Conservation (phyloP, 768 basidiomycete species). For the Hortiboletus campestris region DNA sequence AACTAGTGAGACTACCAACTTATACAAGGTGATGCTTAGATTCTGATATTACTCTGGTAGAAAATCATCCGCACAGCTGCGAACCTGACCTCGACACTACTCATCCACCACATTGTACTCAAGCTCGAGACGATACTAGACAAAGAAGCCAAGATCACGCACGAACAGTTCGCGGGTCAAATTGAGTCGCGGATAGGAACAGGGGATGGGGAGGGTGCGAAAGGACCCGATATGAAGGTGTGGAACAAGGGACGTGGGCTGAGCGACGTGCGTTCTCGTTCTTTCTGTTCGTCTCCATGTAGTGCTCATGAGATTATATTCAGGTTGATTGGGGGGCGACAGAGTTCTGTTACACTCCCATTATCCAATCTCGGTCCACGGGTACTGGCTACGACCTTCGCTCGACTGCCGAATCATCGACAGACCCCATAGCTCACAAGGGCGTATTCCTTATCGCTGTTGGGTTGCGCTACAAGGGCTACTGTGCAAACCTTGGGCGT, state of each 20-base stretch:
- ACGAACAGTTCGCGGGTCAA: slow-evolving; percentile 80
- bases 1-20: slow-evolving; percentile 59
- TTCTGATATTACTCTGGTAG: slow-evolving; percentile 39
- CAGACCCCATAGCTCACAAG: slow-evolving; percentile 78
- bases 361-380: slow-evolving; percentile 90
- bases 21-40: not conserved
- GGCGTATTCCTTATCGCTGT: slow-evolving; percentile 87
- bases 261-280: slow-evolving; percentile 57
- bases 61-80: slow-evolving; percentile 76
- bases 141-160: slow-evolving; percentile 85
- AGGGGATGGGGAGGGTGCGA: slow-evolving; percentile 57
- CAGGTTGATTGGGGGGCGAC: slow-evolving; percentile 88
- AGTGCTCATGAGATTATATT: slow-evolving; percentile 5
- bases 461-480: slow-evolving; percentile 89
- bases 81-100: slow-evolving; percentile 77
- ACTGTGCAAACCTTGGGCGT: slow-evolving; percentile 89
- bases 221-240: slow-evolving; percentile 88
- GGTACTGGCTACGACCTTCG: slow-evolving; percentile 84
- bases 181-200: slow-evolving; percentile 88
- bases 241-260: slow-evolving; percentile 81
- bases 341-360: slow-evolving; percentile 93
- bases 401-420: slow-evolving; percentile 81
- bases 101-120: slow-evolving; percentile 80
- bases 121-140: slow-evolving; percentile 92
- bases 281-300: not conserved